Conservation (phyloP, 177 flowering plant genomes). For the Vitis hybrid region DNA sequence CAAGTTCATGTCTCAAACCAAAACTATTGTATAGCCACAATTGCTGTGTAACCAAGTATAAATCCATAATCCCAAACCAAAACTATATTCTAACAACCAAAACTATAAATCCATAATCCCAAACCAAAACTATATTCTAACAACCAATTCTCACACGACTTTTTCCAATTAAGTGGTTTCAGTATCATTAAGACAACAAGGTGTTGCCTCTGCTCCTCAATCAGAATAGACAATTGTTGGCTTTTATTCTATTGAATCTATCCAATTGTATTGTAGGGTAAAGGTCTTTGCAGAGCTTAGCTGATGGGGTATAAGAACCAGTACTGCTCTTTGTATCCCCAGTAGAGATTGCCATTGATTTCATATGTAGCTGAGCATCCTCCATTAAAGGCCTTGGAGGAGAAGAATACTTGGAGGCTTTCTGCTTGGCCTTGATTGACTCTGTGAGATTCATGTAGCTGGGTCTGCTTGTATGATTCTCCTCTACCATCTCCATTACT, state of each 20-base stretch:
- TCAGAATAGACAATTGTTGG: no score
- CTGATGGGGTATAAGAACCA: constrained; percentile 29
- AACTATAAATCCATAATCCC: no score
- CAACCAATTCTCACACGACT: background rate
- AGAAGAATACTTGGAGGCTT: constrained; percentile 4
- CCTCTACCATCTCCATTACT: constrained; percentile 11
- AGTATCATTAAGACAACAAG: constrained; percentile 29
- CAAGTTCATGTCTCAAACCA: no score
- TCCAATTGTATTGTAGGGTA: constrained; percentile 28
- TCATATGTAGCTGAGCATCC: constrained; percentile 15
- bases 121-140: no score
- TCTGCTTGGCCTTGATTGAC: constrained; percentile 51
- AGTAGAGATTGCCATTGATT: constrained; percentile 23
- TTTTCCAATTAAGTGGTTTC: background rate
- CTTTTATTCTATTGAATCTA: constrained; percentile 4
- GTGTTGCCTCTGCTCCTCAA: constrained; percentile 19
- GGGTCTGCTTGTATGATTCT: constrained; percentile 25
- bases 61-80: no score
- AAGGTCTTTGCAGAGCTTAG: constrained; percentile 30
- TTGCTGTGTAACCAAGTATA: no score
- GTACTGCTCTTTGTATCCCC: constrained; percentile 34
- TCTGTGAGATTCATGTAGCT: constrained; percentile 55
- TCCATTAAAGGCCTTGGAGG: constrained; percentile 18
- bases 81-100: no score
- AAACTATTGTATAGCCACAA: no score